Evolutionary conservation across 78 protist genomes (phyloP).

Genomic region (Dictyostelium citrinum): DNA sequence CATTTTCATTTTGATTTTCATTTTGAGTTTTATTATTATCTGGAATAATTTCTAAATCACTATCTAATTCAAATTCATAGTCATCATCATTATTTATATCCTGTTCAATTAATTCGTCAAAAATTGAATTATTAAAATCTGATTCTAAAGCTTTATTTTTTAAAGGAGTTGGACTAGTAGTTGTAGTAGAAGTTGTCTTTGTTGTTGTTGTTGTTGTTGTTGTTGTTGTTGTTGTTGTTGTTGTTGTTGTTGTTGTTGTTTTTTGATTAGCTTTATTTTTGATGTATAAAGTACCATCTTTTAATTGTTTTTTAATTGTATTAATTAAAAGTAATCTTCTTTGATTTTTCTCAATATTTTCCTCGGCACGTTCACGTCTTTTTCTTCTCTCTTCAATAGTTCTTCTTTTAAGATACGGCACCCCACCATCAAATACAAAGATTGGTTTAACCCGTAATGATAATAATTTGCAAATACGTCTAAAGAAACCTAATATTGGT

Average conservation of each 20-base stretch:
- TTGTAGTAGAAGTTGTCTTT: too few species aligned
- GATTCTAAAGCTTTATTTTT: not conserved
- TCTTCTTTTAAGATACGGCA: conserved; percentile 43
- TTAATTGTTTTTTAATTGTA: conserved; percentile 18
- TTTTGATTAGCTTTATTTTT: not conserved
- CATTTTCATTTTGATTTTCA: not conserved
- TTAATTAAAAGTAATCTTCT: conserved; percentile 34
- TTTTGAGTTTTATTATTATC: not conserved
- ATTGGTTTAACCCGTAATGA: conserved; percentile 35
- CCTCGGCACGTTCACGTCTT: conserved; percentile 26
- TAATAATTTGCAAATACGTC: conserved; percentile 45
- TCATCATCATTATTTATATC: not conserved
- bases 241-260: not conserved
- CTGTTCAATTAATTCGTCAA: not conserved
- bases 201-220: too few species aligned
- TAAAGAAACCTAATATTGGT: conserved; percentile 56
- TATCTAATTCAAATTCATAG: conserved; percentile 9
- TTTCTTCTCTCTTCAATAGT: conserved; percentile 66
- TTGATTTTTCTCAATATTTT: conserved; percentile 18
- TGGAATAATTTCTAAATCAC: conserved; percentile 36
- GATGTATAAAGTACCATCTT: not conserved
- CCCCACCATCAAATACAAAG: conserved; percentile 65
- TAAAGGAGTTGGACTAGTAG: not conserved
- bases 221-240: not conserved
- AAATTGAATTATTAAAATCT: not conserved